Evolutionary conservation across 148 eudicot genomes (phyloP), one percentile per base, ranked within the genome.

Genomic region (Vaccinium myrtillus): DNA sequence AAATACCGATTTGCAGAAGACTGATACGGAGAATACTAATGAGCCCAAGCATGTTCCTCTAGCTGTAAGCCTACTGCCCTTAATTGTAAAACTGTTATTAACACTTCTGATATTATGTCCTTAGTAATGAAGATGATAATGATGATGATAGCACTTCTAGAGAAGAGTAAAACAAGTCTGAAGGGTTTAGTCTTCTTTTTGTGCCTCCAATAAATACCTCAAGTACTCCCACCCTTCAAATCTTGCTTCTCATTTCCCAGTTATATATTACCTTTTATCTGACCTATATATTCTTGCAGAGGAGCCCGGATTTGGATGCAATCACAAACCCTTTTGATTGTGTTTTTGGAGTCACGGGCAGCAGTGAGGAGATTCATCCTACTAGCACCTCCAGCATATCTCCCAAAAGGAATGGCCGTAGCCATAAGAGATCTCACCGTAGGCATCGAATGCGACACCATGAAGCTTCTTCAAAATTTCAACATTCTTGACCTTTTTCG

Each of bases 361-460:
- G 67, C 53, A 74, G 39, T 32, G 87, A 88, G 74, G 86, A 87
- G 75, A 89, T 75, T 55, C 81, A 61, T 30, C 78, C 39, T 15
- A 27, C 80, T 18, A 83, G 55, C 5, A 51, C 83, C 23, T 70
- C 89, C 1, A 21, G 5, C 75, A 21, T 55, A 49, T 56, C 84
- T 12, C 86, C 82, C 46, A 82, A 23, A 78, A 88, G 81, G 85
- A 81, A 59, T 25, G 82, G 27, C 12, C 90, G 82, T 11, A 85
- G 86, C 70, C 78, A 84, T 51, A 88, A 61, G 77, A 86, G 88
- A 69, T 75, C 84, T 36, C 90, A 43, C 14, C 88, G 86, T 8
- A 88, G 87, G 89, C 89, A 80, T 84, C 80, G 88, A 77, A 81
- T 71, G 83, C 84, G 55, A n/a, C 87, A 80, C 43, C 90, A 75